Conservation (phyloP, 148 eudicot genomes). For the Chenopodium album region DNA sequence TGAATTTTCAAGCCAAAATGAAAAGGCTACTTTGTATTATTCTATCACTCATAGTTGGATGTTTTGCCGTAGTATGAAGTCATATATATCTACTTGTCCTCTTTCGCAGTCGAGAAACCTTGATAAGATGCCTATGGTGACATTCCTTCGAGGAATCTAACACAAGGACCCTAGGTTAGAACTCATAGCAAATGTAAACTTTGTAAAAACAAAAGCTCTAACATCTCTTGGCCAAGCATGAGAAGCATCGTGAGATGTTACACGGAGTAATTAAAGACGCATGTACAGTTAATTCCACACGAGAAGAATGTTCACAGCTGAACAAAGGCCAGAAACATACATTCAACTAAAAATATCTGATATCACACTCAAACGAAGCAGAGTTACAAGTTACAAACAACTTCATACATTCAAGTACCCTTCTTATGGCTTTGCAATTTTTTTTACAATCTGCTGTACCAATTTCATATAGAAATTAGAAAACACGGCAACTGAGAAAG, state of each 20-base stretch:
- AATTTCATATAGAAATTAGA: conserved; percentile 10
- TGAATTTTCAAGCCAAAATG: too few species aligned
- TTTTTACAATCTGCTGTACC: conserved; percentile 27
- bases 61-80: too few species aligned
- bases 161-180: too few species aligned
- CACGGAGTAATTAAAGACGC: too few species aligned
- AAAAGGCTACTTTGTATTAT: too few species aligned
- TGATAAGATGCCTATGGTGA: too few species aligned
- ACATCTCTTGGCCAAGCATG: not conserved
- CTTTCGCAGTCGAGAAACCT: too few species aligned
- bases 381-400: conserved; percentile 2
- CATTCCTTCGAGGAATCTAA: too few species aligned
- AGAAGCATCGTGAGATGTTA: not conserved
- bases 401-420: conserved; percentile 15
- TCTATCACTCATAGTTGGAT: too few species aligned
- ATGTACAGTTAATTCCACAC: not conserved
- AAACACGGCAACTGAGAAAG: conserved; percentile 3
- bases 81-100: too few species aligned
- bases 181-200: too few species aligned
- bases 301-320: not conserved
- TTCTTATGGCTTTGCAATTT: conserved; percentile 1
- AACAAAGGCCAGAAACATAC: not conserved
- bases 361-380: not conserved
- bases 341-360: conserved; percentile 12
- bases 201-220: too few species aligned